Conservation (phyloP, 306 rosid species). For the Rosa persica region DNA sequence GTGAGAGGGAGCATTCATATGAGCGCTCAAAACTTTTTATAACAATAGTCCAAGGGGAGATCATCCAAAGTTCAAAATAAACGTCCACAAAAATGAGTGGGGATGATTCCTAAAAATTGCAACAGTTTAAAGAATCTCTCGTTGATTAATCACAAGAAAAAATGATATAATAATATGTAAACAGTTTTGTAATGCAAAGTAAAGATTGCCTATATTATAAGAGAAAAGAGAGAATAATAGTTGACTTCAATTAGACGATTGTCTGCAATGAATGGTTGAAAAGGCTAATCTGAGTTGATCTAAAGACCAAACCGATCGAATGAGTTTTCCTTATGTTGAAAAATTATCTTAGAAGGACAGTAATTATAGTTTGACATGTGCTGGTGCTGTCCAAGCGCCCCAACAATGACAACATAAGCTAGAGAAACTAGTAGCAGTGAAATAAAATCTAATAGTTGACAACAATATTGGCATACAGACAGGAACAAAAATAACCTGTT, state of each 20-base stretch:
- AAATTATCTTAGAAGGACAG: not conserved
- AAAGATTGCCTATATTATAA: not conserved
- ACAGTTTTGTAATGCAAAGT: not conserved
- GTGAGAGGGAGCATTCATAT: not conserved
- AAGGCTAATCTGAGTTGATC: not conserved
- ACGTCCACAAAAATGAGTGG: not conserved
- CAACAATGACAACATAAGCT: not conserved
- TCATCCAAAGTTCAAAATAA: too few species aligned
- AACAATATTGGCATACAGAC: not conserved
- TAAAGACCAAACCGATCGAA: not conserved
- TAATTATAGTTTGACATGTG: not conserved
- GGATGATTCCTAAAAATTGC: not conserved
- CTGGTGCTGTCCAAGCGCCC: not conserved
- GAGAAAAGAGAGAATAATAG: not conserved
- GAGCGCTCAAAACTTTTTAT: not conserved
- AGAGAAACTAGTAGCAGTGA: not conserved
- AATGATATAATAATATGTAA: too few species aligned
- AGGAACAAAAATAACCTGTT: slow-evolving; percentile 45
- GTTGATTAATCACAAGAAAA: too few species aligned
- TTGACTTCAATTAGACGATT: not conserved
- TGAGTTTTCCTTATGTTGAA: not conserved
- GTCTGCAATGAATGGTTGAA: not conserved
- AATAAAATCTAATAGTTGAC: not conserved
- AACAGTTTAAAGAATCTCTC: not conserved
- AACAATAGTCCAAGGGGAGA: not conserved